Evolutionary conservation across 441 rosid genomes (phyloP).

Genomic region (Raphanus hybrid): DNA sequence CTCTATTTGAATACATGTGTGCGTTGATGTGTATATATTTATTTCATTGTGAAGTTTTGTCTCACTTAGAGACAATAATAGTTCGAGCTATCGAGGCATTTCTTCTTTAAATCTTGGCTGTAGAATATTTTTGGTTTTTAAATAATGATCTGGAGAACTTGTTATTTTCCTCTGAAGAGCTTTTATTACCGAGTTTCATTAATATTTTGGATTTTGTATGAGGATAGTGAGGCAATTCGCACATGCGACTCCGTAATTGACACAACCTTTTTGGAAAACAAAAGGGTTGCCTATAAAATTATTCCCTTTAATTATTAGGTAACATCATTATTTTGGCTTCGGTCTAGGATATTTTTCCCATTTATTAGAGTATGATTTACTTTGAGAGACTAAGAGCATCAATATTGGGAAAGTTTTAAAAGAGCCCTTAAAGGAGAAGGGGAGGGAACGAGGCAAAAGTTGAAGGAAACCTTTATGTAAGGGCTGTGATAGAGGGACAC

Average conservation of each 20-base stretch:
- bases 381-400: neutral
- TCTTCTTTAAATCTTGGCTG: slow-evolving; percentile 14
- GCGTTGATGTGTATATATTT: too few species aligned
- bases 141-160: neutral
- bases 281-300: slow-evolving; percentile 18
- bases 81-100: neutral
- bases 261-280: slow-evolving; percentile 21
- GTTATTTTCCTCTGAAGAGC: neutral
- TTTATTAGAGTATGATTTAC: neutral
- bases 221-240: slow-evolving; percentile 14
- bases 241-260: slow-evolving; percentile 41
- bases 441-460: too few species aligned
- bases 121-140: slow-evolving; percentile 4
- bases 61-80: slow-evolving; percentile 24
- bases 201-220: slow-evolving; percentile 11
- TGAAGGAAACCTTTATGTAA: too few species aligned
- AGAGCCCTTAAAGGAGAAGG: too few species aligned
- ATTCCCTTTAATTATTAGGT: slow-evolving; percentile 25
- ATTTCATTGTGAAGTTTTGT: too few species aligned
- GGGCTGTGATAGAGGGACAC: too few species aligned
- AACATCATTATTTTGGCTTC: slow-evolving; percentile 24
- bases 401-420: too few species aligned
- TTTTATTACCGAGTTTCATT: neutral
- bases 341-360: neutral
- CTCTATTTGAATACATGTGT: neutral